A percentile compares a stretch with the other conserved stretches of the same genome.
Evolutionary conservation across 805 yeast species (phyloP).

Genomic region (Candida ulmi): DNA sequence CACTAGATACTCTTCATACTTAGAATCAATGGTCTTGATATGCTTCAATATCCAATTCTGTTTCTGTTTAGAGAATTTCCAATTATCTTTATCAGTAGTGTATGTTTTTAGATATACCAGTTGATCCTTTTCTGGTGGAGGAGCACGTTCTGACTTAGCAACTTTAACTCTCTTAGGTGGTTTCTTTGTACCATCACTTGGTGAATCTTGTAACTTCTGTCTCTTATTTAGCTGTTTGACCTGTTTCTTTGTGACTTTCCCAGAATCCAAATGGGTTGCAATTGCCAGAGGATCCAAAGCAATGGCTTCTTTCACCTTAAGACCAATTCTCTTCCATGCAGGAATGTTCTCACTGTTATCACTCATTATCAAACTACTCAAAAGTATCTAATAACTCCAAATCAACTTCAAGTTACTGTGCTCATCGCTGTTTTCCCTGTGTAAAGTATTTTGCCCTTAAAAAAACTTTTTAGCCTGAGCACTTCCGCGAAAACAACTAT

Average conservation of each 20-base stretch:
- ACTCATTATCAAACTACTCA: background rate
- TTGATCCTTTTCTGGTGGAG: conserved; percentile 78
- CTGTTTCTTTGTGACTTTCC: conserved; percentile 35
- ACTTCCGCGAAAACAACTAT: background rate
- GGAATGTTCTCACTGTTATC: conserved; percentile 42
- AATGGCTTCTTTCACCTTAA: conserved; percentile 47
- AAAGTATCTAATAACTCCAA: background rate
- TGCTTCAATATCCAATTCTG: conserved; percentile 81
- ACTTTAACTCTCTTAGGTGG: conserved; percentile 66
- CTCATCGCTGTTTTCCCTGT: background rate
- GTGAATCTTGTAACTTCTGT: conserved; percentile 10
- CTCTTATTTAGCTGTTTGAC: conserved; percentile 33
- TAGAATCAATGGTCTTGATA: conserved; percentile 43
- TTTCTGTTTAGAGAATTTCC: conserved; percentile 86
- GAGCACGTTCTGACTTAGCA: conserved; percentile 60
- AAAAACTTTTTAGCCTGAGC: background rate
- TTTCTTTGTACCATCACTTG: conserved; percentile 31
- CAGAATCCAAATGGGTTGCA: conserved; percentile 39
- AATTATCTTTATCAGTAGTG: conserved; percentile 46
- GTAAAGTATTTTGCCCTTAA: background rate
- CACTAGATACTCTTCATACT: conserved; percentile 45
- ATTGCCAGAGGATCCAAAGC: conserved; percentile 40
- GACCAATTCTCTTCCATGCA: conserved; percentile 80
- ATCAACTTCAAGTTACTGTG: background rate
- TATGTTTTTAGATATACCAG: conserved; percentile 57